Percentiles rank a stretch among this genome's conserved stretches.
Conservation (phyloP, 1,284 basidiomycete species). For the Apiotrichum sp. region DNA sequence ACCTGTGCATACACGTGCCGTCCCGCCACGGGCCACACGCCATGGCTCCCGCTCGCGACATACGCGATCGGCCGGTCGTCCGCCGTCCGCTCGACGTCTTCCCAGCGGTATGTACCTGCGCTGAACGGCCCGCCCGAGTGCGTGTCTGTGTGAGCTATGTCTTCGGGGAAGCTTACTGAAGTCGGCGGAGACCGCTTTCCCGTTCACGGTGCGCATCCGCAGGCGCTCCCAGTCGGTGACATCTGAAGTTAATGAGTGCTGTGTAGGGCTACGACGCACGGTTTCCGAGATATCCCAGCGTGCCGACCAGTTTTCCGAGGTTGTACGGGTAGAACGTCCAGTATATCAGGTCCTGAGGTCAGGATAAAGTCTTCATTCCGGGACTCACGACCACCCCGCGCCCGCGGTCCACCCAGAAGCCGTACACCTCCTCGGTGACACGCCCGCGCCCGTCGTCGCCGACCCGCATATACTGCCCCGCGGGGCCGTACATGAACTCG, state of each 20-base stretch:
- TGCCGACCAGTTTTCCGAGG: conserved; percentile 38
- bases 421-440: conserved; percentile 37
- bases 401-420: conserved; percentile 40
- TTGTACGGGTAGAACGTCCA: conserved; percentile 47
- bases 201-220: conserved; percentile 37
- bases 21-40: conserved; percentile 40
- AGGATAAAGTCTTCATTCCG: not conserved
- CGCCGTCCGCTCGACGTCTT: conserved; percentile 29
- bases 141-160: conserved; percentile 19
- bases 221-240: conserved; percentile 44
- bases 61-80: conserved; percentile 37
- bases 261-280: conserved; percentile 21
- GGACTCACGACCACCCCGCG: conserved; percentile 36
- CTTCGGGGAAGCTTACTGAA: conserved; percentile 26
- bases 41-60: conserved; percentile 39
- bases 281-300: conserved; percentile 40
- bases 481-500: conserved; percentile 36
- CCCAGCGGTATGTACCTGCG: conserved; percentile 39
- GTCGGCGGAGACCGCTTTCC: conserved; percentile 35
- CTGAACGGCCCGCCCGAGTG: conserved; percentile 34
- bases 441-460: conserved; percentile 25
- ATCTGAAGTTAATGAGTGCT: conserved; percentile 20
- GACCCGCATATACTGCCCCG: conserved; percentile 20
- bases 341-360: conserved; percentile 37
- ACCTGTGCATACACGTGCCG: conserved; percentile 39